These are phyloP conservation scores for Arthrobotrys megalospora DNA, from an alignment of 2,329 filamentous ascomycete genomes.

Conservation along the genomic window DNA sequence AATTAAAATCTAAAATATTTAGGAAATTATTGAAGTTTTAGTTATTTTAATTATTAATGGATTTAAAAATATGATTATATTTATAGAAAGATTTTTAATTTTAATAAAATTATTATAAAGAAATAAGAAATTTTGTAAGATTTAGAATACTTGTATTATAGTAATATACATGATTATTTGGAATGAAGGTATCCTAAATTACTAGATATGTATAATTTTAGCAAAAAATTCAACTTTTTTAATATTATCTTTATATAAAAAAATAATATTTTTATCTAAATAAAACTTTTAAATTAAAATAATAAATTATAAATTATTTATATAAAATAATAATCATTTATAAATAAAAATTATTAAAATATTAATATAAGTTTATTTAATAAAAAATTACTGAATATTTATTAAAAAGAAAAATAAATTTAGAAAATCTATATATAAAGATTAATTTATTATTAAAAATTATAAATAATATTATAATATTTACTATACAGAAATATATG, in stretches of 20 bases:
- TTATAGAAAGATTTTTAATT: background rate
- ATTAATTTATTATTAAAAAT: slow-evolving; percentile 16
- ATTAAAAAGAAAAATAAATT: background rate
- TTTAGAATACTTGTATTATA: slow-evolving; percentile 10
- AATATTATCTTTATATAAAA: too few species aligned
- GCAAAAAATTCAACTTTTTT: slow-evolving; percentile 2
- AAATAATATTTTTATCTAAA: too few species aligned
- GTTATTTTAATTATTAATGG: background rate
- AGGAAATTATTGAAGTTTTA: background rate
- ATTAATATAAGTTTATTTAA: too few species aligned
- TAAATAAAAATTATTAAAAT: too few species aligned
- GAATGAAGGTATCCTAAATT: slow-evolving; percentile 6
- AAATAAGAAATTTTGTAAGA: too few species aligned
- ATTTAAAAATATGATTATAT: background rate
- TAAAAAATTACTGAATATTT: slow-evolving; percentile 27
- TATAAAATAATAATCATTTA: too few species aligned
- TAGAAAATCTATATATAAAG: too few species aligned
- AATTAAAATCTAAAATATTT: slow-evolving; percentile 2
- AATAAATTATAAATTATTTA: too few species aligned
- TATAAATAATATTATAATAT: slow-evolving; percentile 6
- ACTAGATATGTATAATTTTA: slow-evolving; percentile 1
- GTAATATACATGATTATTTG: too few species aligned
- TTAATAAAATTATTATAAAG: background rate
- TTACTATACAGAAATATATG: background rate
- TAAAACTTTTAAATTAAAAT: too few species aligned